phyloP scores from a whole-genome alignment of 208 protist species.

The Trichomonas vaginalis region DNA sequence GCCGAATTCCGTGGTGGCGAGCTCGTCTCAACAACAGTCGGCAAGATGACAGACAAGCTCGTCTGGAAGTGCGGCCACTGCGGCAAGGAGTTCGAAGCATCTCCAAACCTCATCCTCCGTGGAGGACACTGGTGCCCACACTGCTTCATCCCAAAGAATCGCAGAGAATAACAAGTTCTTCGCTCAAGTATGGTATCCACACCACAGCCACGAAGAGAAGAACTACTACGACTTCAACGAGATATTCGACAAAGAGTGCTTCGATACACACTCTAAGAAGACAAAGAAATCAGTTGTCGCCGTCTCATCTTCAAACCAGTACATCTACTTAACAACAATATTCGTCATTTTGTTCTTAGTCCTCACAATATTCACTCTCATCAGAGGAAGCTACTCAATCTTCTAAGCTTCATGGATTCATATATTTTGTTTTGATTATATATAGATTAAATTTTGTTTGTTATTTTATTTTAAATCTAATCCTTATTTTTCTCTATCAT shows the following conservation, averaged over 20 bases:
- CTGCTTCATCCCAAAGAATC: background rate
- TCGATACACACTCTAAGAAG: background rate
- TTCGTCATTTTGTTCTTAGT: no score
- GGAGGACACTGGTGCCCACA: constrained; percentile 8
- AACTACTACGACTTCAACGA: background rate
- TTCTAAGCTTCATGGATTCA: no score
- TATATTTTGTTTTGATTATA: no score
- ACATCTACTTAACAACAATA: no score
- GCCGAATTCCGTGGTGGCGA: background rate
- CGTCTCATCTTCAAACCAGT: no score
- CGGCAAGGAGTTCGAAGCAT: background rate
- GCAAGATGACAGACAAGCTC: background rate
- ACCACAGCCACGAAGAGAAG: background rate
- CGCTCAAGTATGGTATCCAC: background rate
- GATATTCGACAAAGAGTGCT: background rate
- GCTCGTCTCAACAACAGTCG: background rate
- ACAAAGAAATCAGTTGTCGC: background rate
- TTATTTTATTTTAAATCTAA: no score
- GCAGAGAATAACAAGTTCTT: background rate
- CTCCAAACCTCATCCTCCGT: background rate
- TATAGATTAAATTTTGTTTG: no score
- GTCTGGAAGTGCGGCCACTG: background rate
- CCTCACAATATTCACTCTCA: no score
- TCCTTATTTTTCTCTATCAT: no score
- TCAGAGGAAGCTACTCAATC: no score